phyloP scores from a whole-genome alignment of 306 rosid genomes.

The Pueraria montana region DNA sequence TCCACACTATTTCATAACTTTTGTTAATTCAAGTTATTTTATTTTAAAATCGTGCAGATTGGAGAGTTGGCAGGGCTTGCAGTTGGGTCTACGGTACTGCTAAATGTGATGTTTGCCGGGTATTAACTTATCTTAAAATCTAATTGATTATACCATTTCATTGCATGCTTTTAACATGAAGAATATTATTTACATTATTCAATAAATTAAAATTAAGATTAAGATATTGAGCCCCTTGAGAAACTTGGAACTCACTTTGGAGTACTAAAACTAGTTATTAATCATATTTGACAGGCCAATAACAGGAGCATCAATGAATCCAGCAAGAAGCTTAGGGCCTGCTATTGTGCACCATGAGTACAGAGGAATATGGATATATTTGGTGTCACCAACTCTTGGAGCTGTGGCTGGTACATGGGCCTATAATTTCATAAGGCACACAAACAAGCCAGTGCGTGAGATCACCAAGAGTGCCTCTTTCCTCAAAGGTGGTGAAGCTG shows the following conservation, averaged over 20 bases:
- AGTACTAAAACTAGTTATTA: not conserved
- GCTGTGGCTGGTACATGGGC: conserved; percentile 74
- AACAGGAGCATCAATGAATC: conserved; percentile 93
- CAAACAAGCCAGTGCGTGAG: conserved; percentile 68
- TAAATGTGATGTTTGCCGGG: conserved; percentile 89
- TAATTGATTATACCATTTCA: not conserved
- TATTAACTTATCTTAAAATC: conserved; percentile 43
- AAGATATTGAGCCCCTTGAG: not conserved
- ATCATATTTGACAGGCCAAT: conserved; percentile 65
- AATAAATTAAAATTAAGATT: not conserved
- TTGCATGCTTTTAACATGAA: not conserved
- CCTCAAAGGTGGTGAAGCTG: conserved; percentile 41
- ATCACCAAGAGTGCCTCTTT: conserved; percentile 69
- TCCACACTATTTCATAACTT: not conserved
- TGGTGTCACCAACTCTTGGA: conserved; percentile 64
- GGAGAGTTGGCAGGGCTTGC: conserved; percentile 95
- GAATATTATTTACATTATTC: not conserved
- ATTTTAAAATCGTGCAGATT: conserved; percentile 57
- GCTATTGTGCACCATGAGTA: conserved; percentile 61
- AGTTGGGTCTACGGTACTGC: conserved; percentile 74
- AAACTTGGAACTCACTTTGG: not conserved
- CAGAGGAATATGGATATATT: conserved; percentile 69
- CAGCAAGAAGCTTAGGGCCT: conserved; percentile 93
- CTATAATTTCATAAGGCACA: conserved; percentile 67
- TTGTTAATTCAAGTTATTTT: not conserved